Evolutionary conservation across 148 eudicot genomes (phyloP).

Genomic region (Nyssa sinensis): DNA sequence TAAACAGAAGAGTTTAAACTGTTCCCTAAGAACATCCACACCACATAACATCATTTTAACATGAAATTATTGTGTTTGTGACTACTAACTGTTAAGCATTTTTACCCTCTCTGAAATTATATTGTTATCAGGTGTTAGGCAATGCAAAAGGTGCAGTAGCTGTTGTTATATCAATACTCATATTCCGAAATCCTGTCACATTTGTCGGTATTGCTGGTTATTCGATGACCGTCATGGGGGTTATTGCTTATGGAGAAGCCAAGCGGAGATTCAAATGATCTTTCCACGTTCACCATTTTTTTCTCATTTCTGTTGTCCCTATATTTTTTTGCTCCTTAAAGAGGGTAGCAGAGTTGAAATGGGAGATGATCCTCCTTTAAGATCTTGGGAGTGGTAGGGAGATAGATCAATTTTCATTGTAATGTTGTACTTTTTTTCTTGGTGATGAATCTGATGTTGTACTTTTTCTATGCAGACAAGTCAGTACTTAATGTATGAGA

Average conservation of each 20-base stretch:
- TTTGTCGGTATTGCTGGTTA: slow-evolving; percentile 84
- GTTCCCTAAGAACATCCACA: neutral
- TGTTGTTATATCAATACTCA: slow-evolving; percentile 87
- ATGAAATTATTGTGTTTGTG: neutral
- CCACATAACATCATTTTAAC: neutral
- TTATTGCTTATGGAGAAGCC: slow-evolving; percentile 86
- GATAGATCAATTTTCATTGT: neutral
- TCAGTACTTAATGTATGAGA: no score
- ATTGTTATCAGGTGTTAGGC: slow-evolving; percentile 65
- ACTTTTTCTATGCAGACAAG: no score
- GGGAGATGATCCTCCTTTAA: neutral
- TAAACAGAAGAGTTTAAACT: neutral
- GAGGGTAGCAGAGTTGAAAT: neutral
- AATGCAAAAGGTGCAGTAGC: slow-evolving; percentile 99
- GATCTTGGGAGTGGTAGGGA: neutral
- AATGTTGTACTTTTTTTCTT: neutral
- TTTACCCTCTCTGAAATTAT: neutral
- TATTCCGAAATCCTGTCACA: slow-evolving; percentile 88
- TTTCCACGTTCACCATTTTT: neutral
- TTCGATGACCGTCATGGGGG: slow-evolving; percentile 89
- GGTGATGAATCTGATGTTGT: no score
- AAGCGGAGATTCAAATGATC: slow-evolving; percentile 72
- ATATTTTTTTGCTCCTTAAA: neutral
- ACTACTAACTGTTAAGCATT: neutral
- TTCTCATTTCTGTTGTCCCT: neutral